Conservation (phyloP, 2,329 filamentous ascomycete species). For the Claviceps humidiphila region DNA sequence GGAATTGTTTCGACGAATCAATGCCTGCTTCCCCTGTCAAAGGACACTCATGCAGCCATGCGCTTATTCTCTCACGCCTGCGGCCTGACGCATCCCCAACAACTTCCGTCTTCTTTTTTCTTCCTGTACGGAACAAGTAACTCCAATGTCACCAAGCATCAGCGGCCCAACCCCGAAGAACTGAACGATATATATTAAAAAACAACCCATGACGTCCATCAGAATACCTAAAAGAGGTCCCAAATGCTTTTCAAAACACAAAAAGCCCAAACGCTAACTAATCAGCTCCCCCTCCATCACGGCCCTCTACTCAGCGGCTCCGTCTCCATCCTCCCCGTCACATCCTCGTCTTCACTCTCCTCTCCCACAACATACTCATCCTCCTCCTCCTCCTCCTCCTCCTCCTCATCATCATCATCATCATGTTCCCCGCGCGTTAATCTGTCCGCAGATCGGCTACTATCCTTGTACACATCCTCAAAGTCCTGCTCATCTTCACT, state of each 20-base stretch:
- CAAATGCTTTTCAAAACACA: no score
- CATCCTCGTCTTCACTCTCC: slow-evolving; percentile 28
- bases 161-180: no score
- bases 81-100: no score
- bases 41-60: no score
- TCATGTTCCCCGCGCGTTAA: slow-evolving; percentile 12
- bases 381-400: slow-evolving; percentile 9
- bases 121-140: neutral
- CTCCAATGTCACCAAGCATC: no score
- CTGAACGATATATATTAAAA: no score
- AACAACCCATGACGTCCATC: no score
- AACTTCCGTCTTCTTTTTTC: neutral
- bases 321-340: slow-evolving; percentile 11
- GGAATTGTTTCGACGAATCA: no score
- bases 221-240: no score
- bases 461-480: slow-evolving; percentile 27
- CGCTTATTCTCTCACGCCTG: no score
- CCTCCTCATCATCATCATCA: slow-evolving; percentile 5
- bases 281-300: neutral
- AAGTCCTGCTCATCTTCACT: slow-evolving; percentile 47
- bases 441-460: slow-evolving; percentile 14
- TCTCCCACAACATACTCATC: slow-evolving; percentile 39
- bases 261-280: no score
- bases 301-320: slow-evolving; percentile 11
- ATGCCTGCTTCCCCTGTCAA: no score